Conservation (phyloP, 495 filamentous ascomycete genomes). For the Xylaria venustula region DNA sequence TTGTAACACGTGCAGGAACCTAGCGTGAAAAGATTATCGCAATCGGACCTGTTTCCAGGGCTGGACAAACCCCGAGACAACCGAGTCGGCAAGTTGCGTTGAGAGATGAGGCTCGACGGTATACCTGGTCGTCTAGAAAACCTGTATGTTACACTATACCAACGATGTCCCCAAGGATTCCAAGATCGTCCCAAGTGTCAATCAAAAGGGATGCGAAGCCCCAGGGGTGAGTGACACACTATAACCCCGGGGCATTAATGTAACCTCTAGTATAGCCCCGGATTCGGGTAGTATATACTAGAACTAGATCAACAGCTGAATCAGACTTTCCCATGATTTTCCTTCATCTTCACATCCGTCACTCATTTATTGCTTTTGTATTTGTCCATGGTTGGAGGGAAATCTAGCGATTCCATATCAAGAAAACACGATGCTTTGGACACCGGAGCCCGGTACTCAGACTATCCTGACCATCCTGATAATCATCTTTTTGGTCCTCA, state of each 20-base stretch:
- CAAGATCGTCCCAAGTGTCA: not conserved
- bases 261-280: too few species aligned
- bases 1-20: not conserved
- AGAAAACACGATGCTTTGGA: conserved; percentile 4
- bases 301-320: not conserved
- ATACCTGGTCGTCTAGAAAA: not conserved
- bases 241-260: not conserved
- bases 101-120: not conserved
- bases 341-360: not conserved
- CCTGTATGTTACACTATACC: not conserved
- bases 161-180: not conserved
- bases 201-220: not conserved
- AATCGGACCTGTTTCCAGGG: not conserved
- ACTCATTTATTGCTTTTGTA: not conserved
- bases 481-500: not conserved
- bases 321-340: not conserved
- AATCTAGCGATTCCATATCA: not conserved
- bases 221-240: not conserved
- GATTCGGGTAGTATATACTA: not conserved
- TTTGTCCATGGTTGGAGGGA: not conserved
- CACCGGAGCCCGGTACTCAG: conserved; percentile 7
- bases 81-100: not conserved
- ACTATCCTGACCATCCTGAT: conserved; percentile 3
- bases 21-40: not conserved
- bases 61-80: not conserved